phyloP scores from a whole-genome alignment of 768 basidiomycete species.

The Pisolithus microcarpus region DNA sequence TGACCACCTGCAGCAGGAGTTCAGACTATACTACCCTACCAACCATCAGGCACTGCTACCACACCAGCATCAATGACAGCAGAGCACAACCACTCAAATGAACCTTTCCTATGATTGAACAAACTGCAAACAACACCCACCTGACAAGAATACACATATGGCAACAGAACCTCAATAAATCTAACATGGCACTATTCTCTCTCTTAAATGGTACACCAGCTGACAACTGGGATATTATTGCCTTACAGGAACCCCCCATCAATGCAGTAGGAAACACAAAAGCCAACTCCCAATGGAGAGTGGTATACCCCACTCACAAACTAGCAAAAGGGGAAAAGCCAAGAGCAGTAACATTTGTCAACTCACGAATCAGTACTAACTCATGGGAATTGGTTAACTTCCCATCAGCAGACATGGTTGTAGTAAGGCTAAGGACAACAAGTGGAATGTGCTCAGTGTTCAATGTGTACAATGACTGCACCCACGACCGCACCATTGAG shows the following conservation, averaged over 20 bases:
- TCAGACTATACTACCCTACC: background rate
- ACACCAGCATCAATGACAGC: background rate
- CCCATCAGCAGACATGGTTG: too few species aligned
- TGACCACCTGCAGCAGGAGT: background rate
- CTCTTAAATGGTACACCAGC: too few species aligned
- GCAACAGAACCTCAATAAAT: constrained; percentile 27
- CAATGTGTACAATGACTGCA: too few species aligned
- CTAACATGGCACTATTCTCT: constrained; percentile 1
- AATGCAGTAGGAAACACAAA: background rate
- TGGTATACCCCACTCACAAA: too few species aligned
- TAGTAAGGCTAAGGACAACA: too few species aligned
- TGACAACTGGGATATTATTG: background rate
- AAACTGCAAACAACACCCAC: background rate
- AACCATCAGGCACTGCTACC: background rate
- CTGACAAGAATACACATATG: constrained; percentile 12
- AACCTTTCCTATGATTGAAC: background rate
- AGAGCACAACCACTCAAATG: background rate
- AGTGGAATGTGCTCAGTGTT: too few species aligned
- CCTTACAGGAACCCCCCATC: background rate
- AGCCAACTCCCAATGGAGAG: too few species aligned
- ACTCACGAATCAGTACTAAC: too few species aligned
- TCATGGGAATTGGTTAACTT: too few species aligned
- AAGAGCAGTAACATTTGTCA: too few species aligned
- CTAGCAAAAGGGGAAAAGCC: too few species aligned
- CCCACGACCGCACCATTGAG: too few species aligned